Conservation (phyloP, 768 basidiomycete genomes). For the Epithele typhae region DNA sequence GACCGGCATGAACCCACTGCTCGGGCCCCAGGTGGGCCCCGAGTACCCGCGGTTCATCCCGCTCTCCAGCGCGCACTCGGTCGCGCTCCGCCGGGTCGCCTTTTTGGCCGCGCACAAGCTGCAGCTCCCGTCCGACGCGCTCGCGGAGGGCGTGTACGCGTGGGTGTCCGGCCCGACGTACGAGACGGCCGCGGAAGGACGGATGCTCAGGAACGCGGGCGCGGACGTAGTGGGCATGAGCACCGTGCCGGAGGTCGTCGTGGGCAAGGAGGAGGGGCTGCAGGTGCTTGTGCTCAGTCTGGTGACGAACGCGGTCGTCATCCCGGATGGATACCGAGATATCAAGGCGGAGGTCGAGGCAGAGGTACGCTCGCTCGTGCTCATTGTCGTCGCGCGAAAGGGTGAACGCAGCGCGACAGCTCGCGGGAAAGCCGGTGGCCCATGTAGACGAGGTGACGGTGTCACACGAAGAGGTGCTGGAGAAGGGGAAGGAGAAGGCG, state of each 20-base stretch:
- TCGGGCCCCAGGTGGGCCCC: constrained; percentile 62
- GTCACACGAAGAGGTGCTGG: constrained; percentile 78
- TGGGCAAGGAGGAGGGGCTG: constrained; percentile 70
- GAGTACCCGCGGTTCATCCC: constrained; percentile 75
- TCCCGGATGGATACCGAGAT: constrained; percentile 59
- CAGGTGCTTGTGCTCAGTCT: constrained; percentile 77
- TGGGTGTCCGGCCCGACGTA: constrained; percentile 92
- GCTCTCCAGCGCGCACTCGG: constrained; percentile 79
- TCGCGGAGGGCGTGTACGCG: constrained; percentile 82
- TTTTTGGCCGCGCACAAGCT: constrained; percentile 72
- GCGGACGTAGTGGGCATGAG: constrained; percentile 96
- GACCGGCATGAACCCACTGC: constrained; percentile 73
- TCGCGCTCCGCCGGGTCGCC: constrained; percentile 59
- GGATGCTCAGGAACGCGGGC: constrained; percentile 67
- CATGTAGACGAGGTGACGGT: constrained; percentile 43
- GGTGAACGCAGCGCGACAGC: constrained; percentile 32
- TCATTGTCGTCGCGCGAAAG: too few relatives aligned
- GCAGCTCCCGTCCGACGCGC: constrained; percentile 43
- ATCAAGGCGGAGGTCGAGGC: constrained; percentile 73
- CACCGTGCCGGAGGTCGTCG: constrained; percentile 85
- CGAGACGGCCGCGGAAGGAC: constrained; percentile 84
- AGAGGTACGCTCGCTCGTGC: constrained; percentile 47
- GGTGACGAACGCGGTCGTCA: constrained; percentile 82
- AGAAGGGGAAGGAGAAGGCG: constrained; percentile 60
- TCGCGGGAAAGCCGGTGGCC: constrained; percentile 52